Evolutionary conservation across 2,329 filamentous ascomycete genomes (phyloP).

Genomic region (Pseudogymnoascus sp.): DNA sequence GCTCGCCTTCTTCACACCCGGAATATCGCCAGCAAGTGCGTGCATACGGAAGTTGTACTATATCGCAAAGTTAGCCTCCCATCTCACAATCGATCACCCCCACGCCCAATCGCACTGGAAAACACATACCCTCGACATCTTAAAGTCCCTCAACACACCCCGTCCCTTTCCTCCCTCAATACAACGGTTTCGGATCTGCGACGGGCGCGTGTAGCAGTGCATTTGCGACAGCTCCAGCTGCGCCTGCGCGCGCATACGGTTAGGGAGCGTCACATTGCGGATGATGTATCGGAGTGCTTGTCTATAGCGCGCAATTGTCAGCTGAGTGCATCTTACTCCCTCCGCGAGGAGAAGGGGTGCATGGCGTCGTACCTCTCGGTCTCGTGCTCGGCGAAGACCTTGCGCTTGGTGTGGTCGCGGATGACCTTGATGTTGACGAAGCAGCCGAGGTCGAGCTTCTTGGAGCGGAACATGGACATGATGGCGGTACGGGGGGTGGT

Average conservation of each 20-base stretch:
- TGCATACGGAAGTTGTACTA: slow-evolving; percentile 92
- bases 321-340: background rate
- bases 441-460: slow-evolving; percentile 82
- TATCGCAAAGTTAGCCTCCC: slow-evolving; percentile 20
- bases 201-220: slow-evolving; percentile 90
- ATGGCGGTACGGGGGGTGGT: slow-evolving; percentile 29
- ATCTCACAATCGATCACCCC: background rate
- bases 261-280: slow-evolving; percentile 80
- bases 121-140: slow-evolving; percentile 75
- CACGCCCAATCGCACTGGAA: background rate
- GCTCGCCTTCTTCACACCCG: slow-evolving; percentile 91
- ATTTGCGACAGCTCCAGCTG: slow-evolving; percentile 91
- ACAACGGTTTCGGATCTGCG: slow-evolving; percentile 91
- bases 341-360: background rate
- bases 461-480: slow-evolving; percentile 82
- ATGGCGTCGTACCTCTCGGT: slow-evolving; percentile 59
- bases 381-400: slow-evolving; percentile 81
- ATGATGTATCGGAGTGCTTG: slow-evolving; percentile 92
- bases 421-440: slow-evolving; percentile 81
- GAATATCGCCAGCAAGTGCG: slow-evolving; percentile 75
- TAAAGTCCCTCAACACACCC: slow-evolving; percentile 89
- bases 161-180: slow-evolving; percentile 83
- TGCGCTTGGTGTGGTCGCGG: slow-evolving; percentile 94
- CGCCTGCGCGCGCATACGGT: slow-evolving; percentile 77
- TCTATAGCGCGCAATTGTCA: slow-evolving; percentile 39